A percentile compares a stretch with the other conserved stretches of the same genome.
Conservation (phyloP, 768 basidiomycete genomes). For the Tephrocybe rancida region DNA sequence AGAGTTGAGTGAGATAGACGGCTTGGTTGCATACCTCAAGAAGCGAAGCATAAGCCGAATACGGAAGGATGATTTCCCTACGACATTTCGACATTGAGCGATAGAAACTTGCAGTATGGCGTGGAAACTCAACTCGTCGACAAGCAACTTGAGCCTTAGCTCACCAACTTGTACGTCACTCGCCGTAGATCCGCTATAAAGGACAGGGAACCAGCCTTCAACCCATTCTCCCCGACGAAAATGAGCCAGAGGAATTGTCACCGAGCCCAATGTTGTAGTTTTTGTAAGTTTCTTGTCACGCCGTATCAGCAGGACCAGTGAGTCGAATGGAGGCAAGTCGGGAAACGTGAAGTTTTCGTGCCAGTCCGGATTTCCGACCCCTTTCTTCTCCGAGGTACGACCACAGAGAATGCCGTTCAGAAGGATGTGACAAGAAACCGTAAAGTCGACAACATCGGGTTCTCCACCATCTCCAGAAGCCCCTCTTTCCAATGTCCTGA, state of each 20-base stretch:
- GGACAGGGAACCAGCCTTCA: constrained; percentile 86
- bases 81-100: constrained; percentile 7
- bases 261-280: constrained; percentile 57
- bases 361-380: constrained; percentile 74
- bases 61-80: constrained; percentile 82
- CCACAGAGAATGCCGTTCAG: constrained; percentile 69
- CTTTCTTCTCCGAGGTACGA: constrained; percentile 74
- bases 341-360: constrained; percentile 76
- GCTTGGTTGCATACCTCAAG: constrained; percentile 44
- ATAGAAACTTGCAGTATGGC: not conserved
- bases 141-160: constrained; percentile 67
- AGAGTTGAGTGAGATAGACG: not conserved
- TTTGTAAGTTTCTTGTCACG: constrained; percentile 67
- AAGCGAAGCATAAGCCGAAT: constrained; percentile 59
- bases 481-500: constrained; percentile 38
- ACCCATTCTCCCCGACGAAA: constrained; percentile 74
- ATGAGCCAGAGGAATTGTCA: constrained; percentile 65
- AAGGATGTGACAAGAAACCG: constrained; percentile 80
- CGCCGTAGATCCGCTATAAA: constrained; percentile 48
- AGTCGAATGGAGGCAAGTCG: constrained; percentile 79
- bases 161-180: constrained; percentile 72
- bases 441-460: constrained; percentile 60
- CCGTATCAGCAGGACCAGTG: constrained; percentile 68
- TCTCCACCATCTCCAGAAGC: constrained; percentile 35
- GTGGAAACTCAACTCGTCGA: constrained; percentile 64